Evolutionary conservation across 345 rosid species (phyloP).

Genomic region (Trapa bicornis): DNA sequence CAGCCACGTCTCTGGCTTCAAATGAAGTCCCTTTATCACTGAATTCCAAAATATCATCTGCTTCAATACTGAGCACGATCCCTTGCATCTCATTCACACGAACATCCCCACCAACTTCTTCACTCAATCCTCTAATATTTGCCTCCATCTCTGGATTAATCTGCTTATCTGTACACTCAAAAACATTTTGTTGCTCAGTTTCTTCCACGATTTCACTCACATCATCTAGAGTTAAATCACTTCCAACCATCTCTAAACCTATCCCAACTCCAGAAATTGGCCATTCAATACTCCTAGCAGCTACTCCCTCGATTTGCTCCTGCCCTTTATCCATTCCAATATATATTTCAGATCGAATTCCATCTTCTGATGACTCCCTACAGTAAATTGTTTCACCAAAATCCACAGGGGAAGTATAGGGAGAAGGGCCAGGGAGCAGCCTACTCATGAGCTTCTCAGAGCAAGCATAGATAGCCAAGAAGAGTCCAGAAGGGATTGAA

Average conservation of each 20-base stretch:
- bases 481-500: slow-evolving; percentile 48
- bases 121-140: not conserved
- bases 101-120: not conserved
- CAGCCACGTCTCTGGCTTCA: slow-evolving; percentile 4
- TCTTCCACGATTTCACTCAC: slow-evolving; percentile 5
- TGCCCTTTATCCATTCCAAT: slow-evolving; percentile 13
- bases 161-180: not conserved
- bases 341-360: slow-evolving; percentile 4
- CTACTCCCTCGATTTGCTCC: slow-evolving; percentile 10
- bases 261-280: slow-evolving; percentile 4
- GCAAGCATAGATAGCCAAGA: slow-evolving; percentile 59
- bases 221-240: not conserved
- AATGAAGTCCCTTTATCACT: not conserved
- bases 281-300: slow-evolving; percentile 17
- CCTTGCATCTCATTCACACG: slow-evolving; percentile 11
- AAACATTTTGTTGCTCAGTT: not conserved
- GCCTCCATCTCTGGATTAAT: not conserved
- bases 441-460: slow-evolving; percentile 56
- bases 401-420: slow-evolving; percentile 9
- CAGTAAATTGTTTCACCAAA: not conserved
- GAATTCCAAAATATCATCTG: slow-evolving; percentile 4
- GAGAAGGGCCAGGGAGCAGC: slow-evolving; percentile 37
- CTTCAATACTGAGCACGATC: slow-evolving; percentile 9
- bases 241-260: not conserved
- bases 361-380: slow-evolving; percentile 10